phyloP scores from a whole-genome alignment of 1,139 yeast genomes.

The Saccharomyces hybrid region DNA sequence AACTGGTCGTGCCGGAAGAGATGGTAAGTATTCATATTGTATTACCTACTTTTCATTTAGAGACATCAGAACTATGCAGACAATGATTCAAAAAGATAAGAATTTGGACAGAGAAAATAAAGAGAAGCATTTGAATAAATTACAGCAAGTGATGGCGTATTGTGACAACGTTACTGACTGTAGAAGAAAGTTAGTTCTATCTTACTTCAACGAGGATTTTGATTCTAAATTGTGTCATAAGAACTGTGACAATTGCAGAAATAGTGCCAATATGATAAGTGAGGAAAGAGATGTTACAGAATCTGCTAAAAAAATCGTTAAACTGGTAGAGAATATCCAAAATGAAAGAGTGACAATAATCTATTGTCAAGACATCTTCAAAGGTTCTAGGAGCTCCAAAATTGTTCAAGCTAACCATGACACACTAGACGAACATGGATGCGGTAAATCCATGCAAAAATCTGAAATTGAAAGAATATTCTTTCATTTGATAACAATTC shows the following conservation, averaged over 20 bases:
- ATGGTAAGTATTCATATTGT: slow-evolving; percentile 76
- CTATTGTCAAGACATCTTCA: slow-evolving; percentile 75
- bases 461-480: slow-evolving; percentile 75
- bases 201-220: slow-evolving; percentile 81
- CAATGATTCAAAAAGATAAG: slow-evolving; percentile 69
- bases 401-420: slow-evolving; percentile 60
- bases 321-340: slow-evolving; percentile 51
- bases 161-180: slow-evolving; percentile 92
- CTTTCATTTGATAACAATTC: slow-evolving; percentile 63
- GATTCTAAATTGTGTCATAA: slow-evolving; percentile 58
- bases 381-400: slow-evolving; percentile 63
- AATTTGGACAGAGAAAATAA: slow-evolving; percentile 58
- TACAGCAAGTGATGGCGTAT: slow-evolving; percentile 80
- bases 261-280: slow-evolving; percentile 39
- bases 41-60: slow-evolving; percentile 70
- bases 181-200: slow-evolving; percentile 78
- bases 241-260: slow-evolving; percentile 80
- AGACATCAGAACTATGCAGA: slow-evolving; percentile 68
- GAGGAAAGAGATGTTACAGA: slow-evolving; percentile 63
- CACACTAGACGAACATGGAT: slow-evolving; percentile 54
- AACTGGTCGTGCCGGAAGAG: slow-evolving; percentile 98
- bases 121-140: slow-evolving; percentile 69
- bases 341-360: slow-evolving; percentile 61
- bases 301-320: slow-evolving; percentile 52
- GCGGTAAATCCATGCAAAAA: slow-evolving; percentile 55